Evolutionary conservation across 495 filamentous ascomycete species (phyloP), one percentile per base, ranked within the genome.

Genomic region (Penicillium angulare): DNA sequence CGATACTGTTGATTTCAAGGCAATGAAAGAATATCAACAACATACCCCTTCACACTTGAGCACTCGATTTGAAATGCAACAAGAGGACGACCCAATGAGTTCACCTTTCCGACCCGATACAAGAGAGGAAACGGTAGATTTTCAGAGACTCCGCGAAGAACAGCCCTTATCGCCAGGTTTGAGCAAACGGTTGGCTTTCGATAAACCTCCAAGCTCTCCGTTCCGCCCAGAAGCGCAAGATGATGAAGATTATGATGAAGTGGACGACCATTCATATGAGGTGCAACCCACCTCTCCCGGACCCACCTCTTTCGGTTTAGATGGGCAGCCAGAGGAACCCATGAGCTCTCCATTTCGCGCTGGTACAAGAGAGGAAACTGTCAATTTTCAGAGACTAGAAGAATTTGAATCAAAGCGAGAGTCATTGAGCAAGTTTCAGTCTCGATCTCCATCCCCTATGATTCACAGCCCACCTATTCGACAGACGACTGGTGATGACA

Each of bases 1-100:
- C 38, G 66, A 71, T 10, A 74, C 71, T 0, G 68, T 69, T 2
- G 70, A 75, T 51, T 65, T 69, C 29, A 53, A 68, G 21, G 67
- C 17, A 38, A 24, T 41, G 38, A 17, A 24, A 40, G 38, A 23
- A 7, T 41, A 34, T 16, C 52, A 55, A 46, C 31, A 34, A 8
- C 22, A 10, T 13, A 21, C 47, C 24, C 22, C 44, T 3, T 23
- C 38, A 15, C 18, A 23, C n/a, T 9, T 26, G 3, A 45, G 29
- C 8, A 41, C 31, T 15, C 42, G 22, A 7, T 54, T 58, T 31
- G 26, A 10, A 0, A 24, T 48, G 13, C 18, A 13, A 8, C 38
- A 46, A 15, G 27, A 38, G 31, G 59, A 56, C 12, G 62, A 60
- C 22, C 59, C 60, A 0, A 62, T 63, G 23, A 74, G 71, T 39